Evolutionary conservation across 148 eudicot species (phyloP).

Genomic region (Chenopodium suecicum): DNA sequence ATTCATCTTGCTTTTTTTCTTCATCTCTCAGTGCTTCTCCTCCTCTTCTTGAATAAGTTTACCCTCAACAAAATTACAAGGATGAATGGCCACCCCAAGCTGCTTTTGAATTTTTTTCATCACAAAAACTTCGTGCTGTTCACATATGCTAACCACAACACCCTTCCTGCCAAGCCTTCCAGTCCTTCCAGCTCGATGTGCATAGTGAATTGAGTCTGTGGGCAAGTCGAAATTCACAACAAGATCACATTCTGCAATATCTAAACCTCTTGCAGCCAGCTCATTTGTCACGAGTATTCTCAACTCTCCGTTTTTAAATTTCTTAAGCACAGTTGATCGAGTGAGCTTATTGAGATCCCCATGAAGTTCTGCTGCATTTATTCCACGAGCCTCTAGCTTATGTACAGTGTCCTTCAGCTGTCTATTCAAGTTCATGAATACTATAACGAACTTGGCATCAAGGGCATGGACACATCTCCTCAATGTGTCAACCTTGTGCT

Average conservation of each 20-base stretch:
- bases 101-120: slow-evolving; percentile 84
- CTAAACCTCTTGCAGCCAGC: slow-evolving; percentile 92
- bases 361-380: slow-evolving; percentile 79
- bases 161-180: slow-evolving; percentile 95
- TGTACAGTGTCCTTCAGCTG: slow-evolving; percentile 82
- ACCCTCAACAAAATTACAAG: slow-evolving; percentile 82
- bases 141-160: slow-evolving; percentile 74
- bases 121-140: slow-evolving; percentile 78
- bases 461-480: slow-evolving; percentile 86
- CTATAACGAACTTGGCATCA: slow-evolving; percentile 76
- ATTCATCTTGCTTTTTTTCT: background rate
- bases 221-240: slow-evolving; percentile 88
- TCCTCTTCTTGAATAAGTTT: slow-evolving; percentile 53
- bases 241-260: slow-evolving; percentile 90
- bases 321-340: slow-evolving; percentile 74
- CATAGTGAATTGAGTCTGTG: slow-evolving; percentile 84
- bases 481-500: slow-evolving; percentile 81
- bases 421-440: slow-evolving; percentile 80
- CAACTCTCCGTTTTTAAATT: slow-evolving; percentile 71
- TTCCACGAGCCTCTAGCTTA: slow-evolving; percentile 88
- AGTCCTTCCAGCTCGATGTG: slow-evolving; percentile 93
- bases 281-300: slow-evolving; percentile 86
- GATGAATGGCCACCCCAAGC: slow-evolving; percentile 62
- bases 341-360: slow-evolving; percentile 84
- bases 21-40: slow-evolving; percentile 6